These are phyloP conservation scores for Claviceps maximensis DNA, from an alignment of 2,329 filamentous ascomycete species.

Conservation along the genomic window DNA sequence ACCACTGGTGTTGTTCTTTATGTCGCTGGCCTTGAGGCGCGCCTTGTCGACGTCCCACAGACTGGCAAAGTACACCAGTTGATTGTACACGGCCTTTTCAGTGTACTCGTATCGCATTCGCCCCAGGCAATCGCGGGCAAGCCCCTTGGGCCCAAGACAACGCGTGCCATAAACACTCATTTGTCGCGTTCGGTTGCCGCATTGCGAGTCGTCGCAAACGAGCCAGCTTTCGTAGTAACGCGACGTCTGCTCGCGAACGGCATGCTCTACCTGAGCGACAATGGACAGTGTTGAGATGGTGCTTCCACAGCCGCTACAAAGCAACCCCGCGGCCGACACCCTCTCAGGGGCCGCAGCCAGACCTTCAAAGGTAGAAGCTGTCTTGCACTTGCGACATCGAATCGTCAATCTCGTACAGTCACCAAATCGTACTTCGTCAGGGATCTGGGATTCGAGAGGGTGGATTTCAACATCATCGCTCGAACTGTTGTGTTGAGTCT, in stretches of 20 bases:
- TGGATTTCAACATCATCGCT: conserved; percentile 61
- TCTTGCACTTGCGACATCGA: conserved; percentile 70
- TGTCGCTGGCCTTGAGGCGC: conserved; percentile 35
- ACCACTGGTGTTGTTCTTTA: conserved; percentile 10
- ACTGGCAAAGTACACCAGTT: conserved; percentile 73
- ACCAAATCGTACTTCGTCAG: conserved; percentile 79
- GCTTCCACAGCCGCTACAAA: conserved; percentile 57
- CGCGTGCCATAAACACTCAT: conserved; percentile 86
- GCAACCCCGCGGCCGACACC: conserved; percentile 61
- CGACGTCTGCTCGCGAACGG: conserved; percentile 64
- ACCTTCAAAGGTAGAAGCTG: conserved; percentile 62
- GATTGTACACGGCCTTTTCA: conserved; percentile 89
- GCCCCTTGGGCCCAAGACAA: conserved; percentile 76
- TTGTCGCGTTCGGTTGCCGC: conserved; percentile 75
- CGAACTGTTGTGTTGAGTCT: conserved; percentile 33
- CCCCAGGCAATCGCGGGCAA: conserved; percentile 72
- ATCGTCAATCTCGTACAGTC: conserved; percentile 65
- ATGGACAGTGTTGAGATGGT: conserved; percentile 58
- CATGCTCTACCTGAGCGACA: conserved; percentile 74
- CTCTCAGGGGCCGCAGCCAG: conserved; percentile 43
- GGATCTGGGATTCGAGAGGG: conserved; percentile 86
- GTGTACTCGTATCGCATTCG: conserved; percentile 78
- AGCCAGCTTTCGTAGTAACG: conserved; percentile 91
- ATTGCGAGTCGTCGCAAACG: conserved; percentile 77
- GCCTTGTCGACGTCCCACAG: conserved; percentile 87